A percentile compares a stretch with the other conserved stretches of the same genome.
Conservation (phyloP, 345 rosid genomes). For the Citrus inodora region DNA sequence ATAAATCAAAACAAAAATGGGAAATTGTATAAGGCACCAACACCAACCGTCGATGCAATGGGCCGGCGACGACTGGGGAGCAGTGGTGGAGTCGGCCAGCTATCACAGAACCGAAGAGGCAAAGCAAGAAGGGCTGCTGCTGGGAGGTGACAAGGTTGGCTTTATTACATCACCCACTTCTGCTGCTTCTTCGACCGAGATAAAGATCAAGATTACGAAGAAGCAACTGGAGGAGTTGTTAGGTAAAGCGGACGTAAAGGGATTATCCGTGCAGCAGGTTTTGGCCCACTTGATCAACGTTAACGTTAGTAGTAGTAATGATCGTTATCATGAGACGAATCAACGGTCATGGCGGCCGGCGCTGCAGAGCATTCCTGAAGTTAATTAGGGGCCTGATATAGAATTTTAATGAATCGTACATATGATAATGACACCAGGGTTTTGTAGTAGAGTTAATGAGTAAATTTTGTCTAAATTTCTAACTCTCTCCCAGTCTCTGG, state of each 20-base stretch:
- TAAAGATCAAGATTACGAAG: constrained; percentile 58
- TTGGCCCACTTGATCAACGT: constrained; percentile 30
- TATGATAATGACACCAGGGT: neutral
- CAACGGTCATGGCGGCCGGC: constrained; percentile 59
- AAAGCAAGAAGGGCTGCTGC: constrained; percentile 18
- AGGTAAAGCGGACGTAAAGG: constrained; percentile 36
- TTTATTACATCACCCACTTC: constrained; percentile 4
- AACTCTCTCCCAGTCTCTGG: neutral
- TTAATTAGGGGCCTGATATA: neutral
- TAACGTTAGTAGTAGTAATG: neutral
- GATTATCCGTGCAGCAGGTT: constrained; percentile 40
- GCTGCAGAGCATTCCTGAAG: constrained; percentile 62
- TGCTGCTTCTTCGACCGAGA: constrained; percentile 11
- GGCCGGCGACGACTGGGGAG: constrained; percentile 58
- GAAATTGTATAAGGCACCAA: constrained; percentile 42
- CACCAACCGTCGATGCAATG: constrained; percentile 36
- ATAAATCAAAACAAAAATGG: constrained; percentile 22
- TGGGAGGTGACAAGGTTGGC: neutral
- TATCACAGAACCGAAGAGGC: neutral
- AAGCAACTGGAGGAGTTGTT: constrained; percentile 52
- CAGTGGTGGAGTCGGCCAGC: neutral
- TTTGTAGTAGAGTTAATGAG: neutral
- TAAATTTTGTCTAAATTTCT: neutral
- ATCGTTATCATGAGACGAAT: constrained; percentile 18
- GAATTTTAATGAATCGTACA: neutral